Evolutionary conservation across 179 eudicot species (phyloP), one percentile per base, ranked within the genome.

Genomic region (Spergularia azorica): DNA sequence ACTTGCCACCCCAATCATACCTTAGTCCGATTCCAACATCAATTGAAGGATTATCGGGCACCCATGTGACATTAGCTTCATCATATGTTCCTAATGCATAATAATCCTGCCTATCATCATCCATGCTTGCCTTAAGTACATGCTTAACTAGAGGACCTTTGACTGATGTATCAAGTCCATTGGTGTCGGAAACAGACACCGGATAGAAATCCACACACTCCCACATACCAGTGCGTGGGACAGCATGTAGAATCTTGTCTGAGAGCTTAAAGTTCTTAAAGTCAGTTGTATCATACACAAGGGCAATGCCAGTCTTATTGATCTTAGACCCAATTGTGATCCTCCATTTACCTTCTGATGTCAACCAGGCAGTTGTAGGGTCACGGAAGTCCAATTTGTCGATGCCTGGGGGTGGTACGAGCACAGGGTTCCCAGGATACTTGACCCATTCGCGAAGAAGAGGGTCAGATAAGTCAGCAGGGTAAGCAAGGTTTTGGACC

Each of bases 161-260:
- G 18, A 52, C 16, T 0, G 90, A 88, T 0, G 88, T 88, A 46
- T 89, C 93, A 54, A 89, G 56, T 58, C 89, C 91, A 51, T 86
- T 80, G 54, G 76, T 4, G 58, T 70, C 87, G 0, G 70, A 13
- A 21, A 74, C 66, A 0, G 89, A 84, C n/a, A 89, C 87, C 41
- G 89, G 91, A 63, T 86, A 89, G 38, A 89, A 89, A 70, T 89
- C 93, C 67, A 89, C 91, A 69, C 93, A 89, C 71, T 89, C 91
- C 93, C 93, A 89, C 93, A 89, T 89, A 38, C 93, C 93, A 16
- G 91, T 86, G 32, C 81, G 84, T 51, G 73, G 78, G 0, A 89
- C 93, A 4, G 72, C 83, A 57, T 89, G 93, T 6, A 89, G 82
- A 55, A 86, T 70, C 4, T 69, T 78, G 3, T 85, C 75, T 21